These are phyloP conservation scores for Plectosphaerella plurivora DNA, from an alignment of 2,329 filamentous ascomycete species.

Conservation along the genomic window DNA sequence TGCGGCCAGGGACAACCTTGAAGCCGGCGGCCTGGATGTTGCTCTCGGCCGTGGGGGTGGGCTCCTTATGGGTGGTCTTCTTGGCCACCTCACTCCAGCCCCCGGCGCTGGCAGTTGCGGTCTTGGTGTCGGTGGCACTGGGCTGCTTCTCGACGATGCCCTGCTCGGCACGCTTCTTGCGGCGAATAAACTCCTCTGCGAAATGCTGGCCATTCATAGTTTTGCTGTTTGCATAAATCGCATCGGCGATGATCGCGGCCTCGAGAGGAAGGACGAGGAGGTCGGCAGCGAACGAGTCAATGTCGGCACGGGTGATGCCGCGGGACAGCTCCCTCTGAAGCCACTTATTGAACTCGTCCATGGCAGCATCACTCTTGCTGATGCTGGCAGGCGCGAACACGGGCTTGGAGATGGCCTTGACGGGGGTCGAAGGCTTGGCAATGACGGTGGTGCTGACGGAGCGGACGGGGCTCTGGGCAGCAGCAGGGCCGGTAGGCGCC, in stretches of 20 bases:
- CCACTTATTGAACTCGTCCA: conserved; percentile 95
- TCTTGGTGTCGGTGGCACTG: conserved; percentile 39
- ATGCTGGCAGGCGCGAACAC: conserved; percentile 40
- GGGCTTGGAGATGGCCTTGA: conserved; percentile 48
- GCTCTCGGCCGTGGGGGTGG: conserved; percentile 31
- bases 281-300: conserved; percentile 74
- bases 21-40: conserved; percentile 59
- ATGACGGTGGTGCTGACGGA: conserved; percentile 34
- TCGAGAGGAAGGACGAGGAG: conserved; percentile 75
- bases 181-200: conserved; percentile 88
- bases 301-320: conserved; percentile 52
- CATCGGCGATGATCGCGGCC: conserved; percentile 78
- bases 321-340: conserved; percentile 72
- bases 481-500: conserved; percentile 56
- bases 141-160: conserved; percentile 76
- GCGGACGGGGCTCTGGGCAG: conserved; percentile 36
- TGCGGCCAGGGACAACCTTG: conserved; percentile 87
- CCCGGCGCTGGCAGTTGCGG: conserved; percentile 31
- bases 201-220: conserved; percentile 93
- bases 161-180: conserved; percentile 89
- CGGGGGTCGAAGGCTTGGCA: conserved; percentile 37
- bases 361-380: conserved; percentile 49
- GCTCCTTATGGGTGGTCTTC: conserved; percentile 64
- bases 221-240: conserved; percentile 79
- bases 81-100: conserved; percentile 97